Evolutionary conservation across 306 rosid species (phyloP).

Genomic region (Trifolium subterraneum): DNA sequence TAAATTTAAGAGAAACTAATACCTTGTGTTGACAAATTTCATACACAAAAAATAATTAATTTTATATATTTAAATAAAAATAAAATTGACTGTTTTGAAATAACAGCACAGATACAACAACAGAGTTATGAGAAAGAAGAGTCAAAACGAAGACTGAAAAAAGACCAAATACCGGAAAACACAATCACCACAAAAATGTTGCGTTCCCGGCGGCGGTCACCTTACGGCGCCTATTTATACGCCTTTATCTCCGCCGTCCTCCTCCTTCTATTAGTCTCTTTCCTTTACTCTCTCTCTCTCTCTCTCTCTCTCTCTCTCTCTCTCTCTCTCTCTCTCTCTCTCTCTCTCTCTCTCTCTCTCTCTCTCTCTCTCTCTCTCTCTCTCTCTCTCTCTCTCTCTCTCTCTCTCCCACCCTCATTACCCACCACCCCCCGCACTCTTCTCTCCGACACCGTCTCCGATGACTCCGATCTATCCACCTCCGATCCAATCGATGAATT

Average conservation of each 20-base stretch:
- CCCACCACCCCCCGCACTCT: slow-evolving; percentile 39
- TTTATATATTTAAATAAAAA: too few species aligned
- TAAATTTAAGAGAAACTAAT: too few species aligned
- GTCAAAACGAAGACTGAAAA: neutral
- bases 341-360: too few species aligned
- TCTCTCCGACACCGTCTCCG: slow-evolving; percentile 46
- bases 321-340: too few species aligned
- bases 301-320: too few species aligned
- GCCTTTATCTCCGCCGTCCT: slow-evolving; percentile 70
- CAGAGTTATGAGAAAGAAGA: too few species aligned
- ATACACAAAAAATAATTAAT: too few species aligned
- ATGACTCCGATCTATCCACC: slow-evolving; percentile 41
- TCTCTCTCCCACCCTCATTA: slow-evolving; percentile 55
- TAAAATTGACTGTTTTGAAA: too few species aligned
- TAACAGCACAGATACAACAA: too few species aligned
- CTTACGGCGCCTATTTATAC: slow-evolving; percentile 68
- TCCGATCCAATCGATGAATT: slow-evolving; percentile 79
- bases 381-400: too few species aligned
- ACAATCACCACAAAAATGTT: slow-evolving; percentile 42
- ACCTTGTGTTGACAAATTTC: too few species aligned
- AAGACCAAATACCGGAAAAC: neutral
- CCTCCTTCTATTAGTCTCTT: slow-evolving; percentile 76
- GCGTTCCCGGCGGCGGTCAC: slow-evolving; percentile 71
- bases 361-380: too few species aligned
- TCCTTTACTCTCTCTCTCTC: slow-evolving; percentile 80